Evolutionary conservation across 2,329 filamentous ascomycete species (phyloP), one percentile per base, ranked within the genome.

Genomic region (Fusarium drepaniforme): DNA sequence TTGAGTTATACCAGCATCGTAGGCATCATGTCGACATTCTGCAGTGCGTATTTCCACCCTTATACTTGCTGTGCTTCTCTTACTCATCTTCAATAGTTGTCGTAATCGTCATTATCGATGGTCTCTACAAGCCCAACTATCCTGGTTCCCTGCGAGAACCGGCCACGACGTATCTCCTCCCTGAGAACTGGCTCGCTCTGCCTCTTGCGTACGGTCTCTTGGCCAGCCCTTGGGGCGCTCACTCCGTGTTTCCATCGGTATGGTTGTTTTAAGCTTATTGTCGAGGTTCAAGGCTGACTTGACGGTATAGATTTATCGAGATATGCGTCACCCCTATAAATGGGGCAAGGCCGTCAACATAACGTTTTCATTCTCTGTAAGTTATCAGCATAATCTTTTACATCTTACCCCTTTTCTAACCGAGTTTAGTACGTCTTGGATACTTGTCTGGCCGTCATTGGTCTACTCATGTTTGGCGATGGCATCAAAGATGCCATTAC

Each of bases 391-490:
- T 15, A 12, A 7, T 30, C 25, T 30, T 23, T 2, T 13, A 15
- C 8, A 28, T 33, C 23, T 49, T 7, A 25, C 16, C 25, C 60
- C 28, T 30, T 44, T 16, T 46, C 70, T 78, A 53, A 65, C 37
- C 46, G 13, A 7, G 8, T 18, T 42, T 66, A 93, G 91, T 96
- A 94, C 81, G 80, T 94, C 23, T 89, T 98, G 15, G 96, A 98
- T 82, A 88, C 93, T 30, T 89, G 91, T 56, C 95, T 97, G 81
- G 96, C 95, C 30, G 89, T 97, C 53, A 90, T 94, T 13, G 96
- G 97, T 44, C 90, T 97, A 68, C 88, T 98, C 74, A 98, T 99
- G 96, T 99, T 98, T 82, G 96, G 96, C 71, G 94, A 97, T 76
- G 89, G 86, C n/a, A 94, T 98, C 64, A 90, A 89, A 67, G 96